Percentiles rank a stretch among this genome's conserved stretches.
Evolutionary conservation across 495 filamentous ascomycete genomes (phyloP).

Genomic region (Rhypophila decipiens): DNA sequence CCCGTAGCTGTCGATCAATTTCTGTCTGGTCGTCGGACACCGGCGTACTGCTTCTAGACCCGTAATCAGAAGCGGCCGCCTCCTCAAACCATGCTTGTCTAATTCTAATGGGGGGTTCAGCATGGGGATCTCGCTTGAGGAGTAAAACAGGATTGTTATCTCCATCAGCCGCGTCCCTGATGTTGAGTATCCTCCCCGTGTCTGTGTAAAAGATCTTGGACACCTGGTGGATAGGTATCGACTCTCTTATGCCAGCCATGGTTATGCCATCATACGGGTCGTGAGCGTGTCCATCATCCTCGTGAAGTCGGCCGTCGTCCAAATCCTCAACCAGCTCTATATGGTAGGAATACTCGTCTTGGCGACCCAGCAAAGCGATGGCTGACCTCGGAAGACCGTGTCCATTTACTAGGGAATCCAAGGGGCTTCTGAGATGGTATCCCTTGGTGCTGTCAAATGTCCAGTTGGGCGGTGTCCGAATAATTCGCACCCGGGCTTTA

Average conservation of each 20-base stretch:
- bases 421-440: constrained; percentile 8
- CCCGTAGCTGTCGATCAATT: constrained; percentile 61
- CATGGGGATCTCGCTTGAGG: constrained; percentile 76
- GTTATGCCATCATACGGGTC: constrained; percentile 68
- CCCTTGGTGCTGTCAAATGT: constrained; percentile 20
- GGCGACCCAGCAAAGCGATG: not conserved
- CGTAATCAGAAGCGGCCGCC: not conserved
- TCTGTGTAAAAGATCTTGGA: constrained; percentile 98
- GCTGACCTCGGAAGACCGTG: not conserved
- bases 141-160: constrained; percentile 82
- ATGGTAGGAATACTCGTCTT: constrained; percentile 80
- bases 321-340: constrained; percentile 86
- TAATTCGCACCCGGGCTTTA: constrained; percentile 79
- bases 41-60: not conserved
- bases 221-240: constrained; percentile 82
- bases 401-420: not conserved
- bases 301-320: constrained; percentile 85
- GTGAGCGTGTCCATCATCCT: constrained; percentile 59
- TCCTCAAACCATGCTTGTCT: constrained; percentile 18
- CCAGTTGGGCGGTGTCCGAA: constrained; percentile 41
- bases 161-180: constrained; percentile 65
- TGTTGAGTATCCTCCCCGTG: constrained; percentile 89
- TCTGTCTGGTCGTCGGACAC: constrained; percentile 48
- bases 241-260: constrained; percentile 72
- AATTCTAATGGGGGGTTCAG: constrained; percentile 55